Evolutionary conservation across 2,329 filamentous ascomycete species (phyloP).

Genomic region (Neonectria magnoliae): DNA sequence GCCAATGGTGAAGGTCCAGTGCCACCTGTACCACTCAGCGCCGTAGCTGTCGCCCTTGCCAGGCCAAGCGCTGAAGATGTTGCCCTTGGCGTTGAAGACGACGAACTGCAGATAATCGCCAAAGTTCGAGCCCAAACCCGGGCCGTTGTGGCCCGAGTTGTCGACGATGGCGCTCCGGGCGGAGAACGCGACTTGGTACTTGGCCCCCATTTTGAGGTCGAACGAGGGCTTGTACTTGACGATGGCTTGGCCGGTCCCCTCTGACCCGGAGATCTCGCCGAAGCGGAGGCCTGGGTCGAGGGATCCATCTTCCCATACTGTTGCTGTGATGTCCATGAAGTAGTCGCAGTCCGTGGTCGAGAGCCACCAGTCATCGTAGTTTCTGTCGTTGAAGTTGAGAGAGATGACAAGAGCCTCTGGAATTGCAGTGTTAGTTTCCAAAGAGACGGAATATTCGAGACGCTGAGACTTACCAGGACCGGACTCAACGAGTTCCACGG

Average conservation of each 20-base stretch:
- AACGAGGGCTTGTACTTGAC: constrained; percentile 1
- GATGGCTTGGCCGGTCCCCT: not conserved
- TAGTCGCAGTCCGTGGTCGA: not conserved
- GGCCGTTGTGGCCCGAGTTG: not conserved
- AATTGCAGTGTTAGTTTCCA: not conserved
- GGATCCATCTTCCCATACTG: not conserved
- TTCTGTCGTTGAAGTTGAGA: not conserved
- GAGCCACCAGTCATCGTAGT: constrained; percentile 1
- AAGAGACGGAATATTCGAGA: too few relatives aligned
- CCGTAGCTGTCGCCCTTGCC: not conserved
- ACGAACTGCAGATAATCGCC: not conserved
- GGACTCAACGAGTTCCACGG: not conserved
- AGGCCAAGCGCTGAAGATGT: constrained; percentile 5
- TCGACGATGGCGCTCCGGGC: not conserved
- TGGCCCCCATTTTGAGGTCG: not conserved
- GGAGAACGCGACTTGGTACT: constrained; percentile 10
- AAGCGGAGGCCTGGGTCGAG: constrained; percentile 1
- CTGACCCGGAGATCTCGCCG: not conserved
- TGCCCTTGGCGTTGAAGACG: constrained; percentile 7
- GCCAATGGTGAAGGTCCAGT: not conserved
- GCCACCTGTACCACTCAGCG: constrained; percentile 9
- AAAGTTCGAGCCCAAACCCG: constrained; percentile 3
- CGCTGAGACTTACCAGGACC: not conserved
- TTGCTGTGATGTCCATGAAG: constrained; percentile 4
- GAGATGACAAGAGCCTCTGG: not conserved